phyloP scores from a whole-genome alignment of 148 eudicot genomes.

The Vaccinium darrowii region DNA sequence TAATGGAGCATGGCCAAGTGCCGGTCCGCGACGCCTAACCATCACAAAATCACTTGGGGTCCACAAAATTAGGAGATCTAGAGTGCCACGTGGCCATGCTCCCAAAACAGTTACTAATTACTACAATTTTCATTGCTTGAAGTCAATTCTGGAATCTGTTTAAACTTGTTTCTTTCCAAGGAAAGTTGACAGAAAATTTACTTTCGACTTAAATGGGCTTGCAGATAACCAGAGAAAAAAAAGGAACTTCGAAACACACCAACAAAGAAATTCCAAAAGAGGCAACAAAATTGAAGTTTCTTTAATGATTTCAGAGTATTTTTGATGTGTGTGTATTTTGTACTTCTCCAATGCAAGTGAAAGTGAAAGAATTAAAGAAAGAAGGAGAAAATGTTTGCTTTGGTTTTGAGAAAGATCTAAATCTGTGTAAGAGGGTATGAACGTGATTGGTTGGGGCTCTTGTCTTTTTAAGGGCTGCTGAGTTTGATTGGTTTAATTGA shows the following conservation, averaged over 20 bases:
- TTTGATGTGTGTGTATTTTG: constrained; percentile 3
- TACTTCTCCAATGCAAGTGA: constrained; percentile 5
- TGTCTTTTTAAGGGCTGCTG: constrained; percentile 31
- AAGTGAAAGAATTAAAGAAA: not conserved
- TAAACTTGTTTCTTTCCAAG: not conserved
- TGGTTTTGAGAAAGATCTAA: constrained; percentile 21
- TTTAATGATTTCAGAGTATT: constrained; percentile 7
- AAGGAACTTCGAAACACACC: not conserved
- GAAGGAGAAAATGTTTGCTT: not conserved
- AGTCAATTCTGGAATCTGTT: not conserved
- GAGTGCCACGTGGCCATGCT: not conserved
- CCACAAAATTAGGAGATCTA: not conserved
- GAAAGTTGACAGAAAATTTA: constrained; percentile 3
- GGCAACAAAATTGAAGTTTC: not conserved
- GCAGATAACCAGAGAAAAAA: constrained; percentile 9
- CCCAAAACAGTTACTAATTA: not conserved
- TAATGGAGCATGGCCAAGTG: not conserved
- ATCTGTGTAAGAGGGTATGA: constrained; percentile 21
- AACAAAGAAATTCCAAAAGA: constrained; percentile 4
- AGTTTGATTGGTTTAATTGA: constrained; percentile 19
- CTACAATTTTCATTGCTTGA: constrained; percentile 1
- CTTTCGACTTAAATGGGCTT: constrained; percentile 5
- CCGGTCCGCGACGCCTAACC: not conserved
- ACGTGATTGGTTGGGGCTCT: constrained; percentile 18
- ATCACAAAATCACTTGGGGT: not conserved